A percentile compares a stretch with the other conserved stretches of the same genome.
These are phyloP conservation scores for Leptographium flavum DNA, from an alignment of 2,329 filamentous ascomycete genomes.

Conservation along the genomic window DNA sequence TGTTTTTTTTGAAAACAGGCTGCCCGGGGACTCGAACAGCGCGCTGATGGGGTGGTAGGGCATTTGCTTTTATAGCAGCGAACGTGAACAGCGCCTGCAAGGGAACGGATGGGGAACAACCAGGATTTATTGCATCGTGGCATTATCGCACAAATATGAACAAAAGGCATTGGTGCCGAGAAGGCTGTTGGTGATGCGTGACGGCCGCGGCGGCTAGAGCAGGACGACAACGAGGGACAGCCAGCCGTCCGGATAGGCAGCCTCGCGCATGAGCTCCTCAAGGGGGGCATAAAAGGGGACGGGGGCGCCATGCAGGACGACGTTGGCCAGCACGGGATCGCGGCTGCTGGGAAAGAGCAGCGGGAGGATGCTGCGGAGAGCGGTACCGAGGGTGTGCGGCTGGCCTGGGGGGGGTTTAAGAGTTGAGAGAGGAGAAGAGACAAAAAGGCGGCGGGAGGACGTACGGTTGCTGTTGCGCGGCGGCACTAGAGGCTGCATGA, in stretches of 20 bases:
- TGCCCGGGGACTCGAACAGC: too few species aligned
- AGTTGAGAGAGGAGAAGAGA: background rate
- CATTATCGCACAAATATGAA: too few species aligned
- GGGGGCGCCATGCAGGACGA: constrained; percentile 71
- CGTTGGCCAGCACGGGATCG: constrained; percentile 70
- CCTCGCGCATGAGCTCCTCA: constrained; percentile 69
- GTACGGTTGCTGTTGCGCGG: constrained; percentile 25
- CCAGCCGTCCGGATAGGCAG: constrained; percentile 87
- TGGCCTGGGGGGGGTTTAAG: constrained; percentile 9
- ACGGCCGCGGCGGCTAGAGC: constrained; percentile 21
- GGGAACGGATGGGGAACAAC: too few species aligned
- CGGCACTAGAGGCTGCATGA: constrained; percentile 63
- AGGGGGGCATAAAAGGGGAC: constrained; percentile 69
- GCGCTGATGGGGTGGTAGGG: too few species aligned
- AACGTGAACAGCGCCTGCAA: too few species aligned
- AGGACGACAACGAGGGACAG: constrained; percentile 69
- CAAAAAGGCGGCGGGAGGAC: constrained; percentile 5
- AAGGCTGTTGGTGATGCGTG: background rate
- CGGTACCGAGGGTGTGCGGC: constrained; percentile 53
- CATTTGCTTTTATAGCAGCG: too few species aligned
- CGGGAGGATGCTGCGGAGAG: constrained; percentile 62
- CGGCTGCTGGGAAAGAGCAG: constrained; percentile 75
- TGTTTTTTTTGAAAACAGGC: too few species aligned
- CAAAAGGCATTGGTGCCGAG: background rate
- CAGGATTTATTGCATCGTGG: too few species aligned